These are phyloP conservation scores for Torulaspora microellipsoides DNA, from an alignment of 805 yeast species.

Conservation along the genomic window DNA sequence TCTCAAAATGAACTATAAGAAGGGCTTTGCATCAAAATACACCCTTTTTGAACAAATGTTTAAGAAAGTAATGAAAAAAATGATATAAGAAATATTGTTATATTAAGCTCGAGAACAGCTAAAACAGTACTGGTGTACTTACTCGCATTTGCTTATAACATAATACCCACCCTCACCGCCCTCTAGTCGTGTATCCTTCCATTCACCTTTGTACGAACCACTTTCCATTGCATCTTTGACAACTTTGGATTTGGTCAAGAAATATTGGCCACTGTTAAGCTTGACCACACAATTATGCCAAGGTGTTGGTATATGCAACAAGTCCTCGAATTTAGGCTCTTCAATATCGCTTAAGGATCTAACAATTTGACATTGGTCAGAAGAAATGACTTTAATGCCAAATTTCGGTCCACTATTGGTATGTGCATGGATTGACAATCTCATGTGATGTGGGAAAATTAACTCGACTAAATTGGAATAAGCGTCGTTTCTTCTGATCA, in stretches of 20 bases:
- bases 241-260: conserved; percentile 37
- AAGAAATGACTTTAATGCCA: conserved; percentile 48
- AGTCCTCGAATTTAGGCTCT: conserved; percentile 46
- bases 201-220: conserved; percentile 35
- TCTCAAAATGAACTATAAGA: no score
- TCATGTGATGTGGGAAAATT: conserved; percentile 53
- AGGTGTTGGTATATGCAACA: conserved; percentile 61
- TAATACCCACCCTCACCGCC: conserved; percentile 37
- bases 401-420: conserved; percentile 55
- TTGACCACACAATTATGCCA: conserved; percentile 56
- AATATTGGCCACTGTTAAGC: conserved; percentile 34
- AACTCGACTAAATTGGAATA: conserved; percentile 59
- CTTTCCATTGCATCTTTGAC: conserved; percentile 36
- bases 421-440: conserved; percentile 61
- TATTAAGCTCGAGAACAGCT: not conserved
- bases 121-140: not conserved
- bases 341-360: conserved; percentile 37
- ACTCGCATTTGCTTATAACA: conserved; percentile 4
- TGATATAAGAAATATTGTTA: no score
- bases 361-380: conserved; percentile 43
- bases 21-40: no score
- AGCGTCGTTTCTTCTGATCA: conserved; percentile 62
- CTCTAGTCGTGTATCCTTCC: conserved; percentile 34
- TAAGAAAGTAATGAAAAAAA: no score
- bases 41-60: no score